Evolutionary conservation across 2,329 filamentous ascomycete species (phyloP), one percentile per base, ranked within the genome.

Genomic region (Scedosporium apiospermum): DNA sequence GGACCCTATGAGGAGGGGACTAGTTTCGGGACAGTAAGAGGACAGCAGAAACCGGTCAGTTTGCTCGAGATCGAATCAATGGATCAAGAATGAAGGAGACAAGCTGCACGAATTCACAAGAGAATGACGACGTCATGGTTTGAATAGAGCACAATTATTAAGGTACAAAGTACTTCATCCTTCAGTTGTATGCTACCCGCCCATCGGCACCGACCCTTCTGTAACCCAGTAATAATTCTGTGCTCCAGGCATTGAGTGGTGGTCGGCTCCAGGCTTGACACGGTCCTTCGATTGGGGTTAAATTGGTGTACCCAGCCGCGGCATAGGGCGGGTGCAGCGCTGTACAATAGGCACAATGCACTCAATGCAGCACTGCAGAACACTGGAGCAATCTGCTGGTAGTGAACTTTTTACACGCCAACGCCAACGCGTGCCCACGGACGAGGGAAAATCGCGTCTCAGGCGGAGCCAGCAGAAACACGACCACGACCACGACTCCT

Each of bases 371-470:
- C 23, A 12, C 42, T 27, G 34, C 2, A 38, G 34, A n/a, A n/a
- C 34, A 60, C 38, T 44, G 41, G 18, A 18, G 21, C 14, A 44
- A 46, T 49, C 42, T 12, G 12, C 34, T 34, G 30, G 41, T 2
- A 38, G 1, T 12, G 34, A 38, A 38, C 34, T 12, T 38, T 38
- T 38, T 38, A 38, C 34, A 61, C 59, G 59, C 59, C 59, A 61
- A 61, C 60, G 60, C 60, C 60, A 61, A 61, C 60, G 49, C 59
- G 59, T 38, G 60, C 59, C 44, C 42, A 51, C 59, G 60, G 51
- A 55, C 51, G 51, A 55, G 51, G 51, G 60, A 61, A 61, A 61
- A 61, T 61, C 60, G 60, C 60, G 60, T 61, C 55, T 55, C 51
- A 27, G 51, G 23, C 51, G 51, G 51, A 26, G n/a, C 21, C 51